Base-by-base conservation (phyloP, 1,284 basidiomycete species). In the Agaricales sp. region DNA sequence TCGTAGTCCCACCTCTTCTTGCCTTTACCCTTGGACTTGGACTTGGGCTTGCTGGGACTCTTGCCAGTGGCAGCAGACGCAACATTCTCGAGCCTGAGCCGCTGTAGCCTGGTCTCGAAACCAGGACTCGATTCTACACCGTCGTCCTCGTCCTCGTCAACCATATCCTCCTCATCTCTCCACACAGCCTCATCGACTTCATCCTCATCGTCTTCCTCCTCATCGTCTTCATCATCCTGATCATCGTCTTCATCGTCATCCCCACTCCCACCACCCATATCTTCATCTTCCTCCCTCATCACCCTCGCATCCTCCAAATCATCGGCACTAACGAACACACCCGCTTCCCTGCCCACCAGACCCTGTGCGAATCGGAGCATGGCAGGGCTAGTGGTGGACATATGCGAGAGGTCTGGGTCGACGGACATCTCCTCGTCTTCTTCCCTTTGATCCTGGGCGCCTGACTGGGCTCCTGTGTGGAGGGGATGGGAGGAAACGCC, bases 321-420 rank as follows among this genome's bases (percentile, higher is more conserved):
- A 57, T 80, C 82, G 64, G 80, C 78, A n/a, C 78, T 82, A 39
- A 74, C 62, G 54, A 74, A 74, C 41, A 57, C 59, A 13, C 72
- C 71, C 3, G 74, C 78, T 20, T 72, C 65, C 12, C 54, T 58
- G 1, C 69, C 63, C 61, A 76, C 70, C 37, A 83, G 74, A 4
- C 81, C 71, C 44, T 67, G 57, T 48, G 75, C 69, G 53, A 87
- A 86, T 4, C 64, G 60, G 54, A 63, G 59, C 78, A 87, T 77
- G 12, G 74, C 75, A 3, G 60, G 58, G 20, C 70, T 24, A 52
- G 39, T 8, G n/a, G 39, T 8, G 6, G 74, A 69, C 14, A 76
- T 47, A 3, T 73, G 70, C n/a, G n/a, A n/a, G 39, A 73, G 50
- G 12, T 79, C 77, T 0, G 67, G 65, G 57, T 86, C 84, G 22